Base-by-base conservation (phyloP, 345 rosid genomes). In the Eucalyptus sp. region DNA sequence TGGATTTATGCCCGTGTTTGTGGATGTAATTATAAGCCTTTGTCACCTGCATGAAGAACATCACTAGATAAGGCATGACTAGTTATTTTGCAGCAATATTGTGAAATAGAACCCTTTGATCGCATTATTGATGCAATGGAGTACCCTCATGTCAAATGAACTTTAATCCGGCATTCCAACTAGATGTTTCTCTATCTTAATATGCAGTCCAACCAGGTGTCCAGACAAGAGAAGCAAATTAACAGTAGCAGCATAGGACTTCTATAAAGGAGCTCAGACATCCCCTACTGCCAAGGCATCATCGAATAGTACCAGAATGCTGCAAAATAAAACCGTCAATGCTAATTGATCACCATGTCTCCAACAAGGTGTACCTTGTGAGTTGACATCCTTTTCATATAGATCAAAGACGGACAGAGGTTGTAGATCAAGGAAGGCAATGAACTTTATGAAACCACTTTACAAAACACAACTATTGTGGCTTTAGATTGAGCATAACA, bases 11-110 rank as follows among this genome's bases (percentile, higher is more conserved):
- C 84, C 99, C 98, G 86, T 96, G 94, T 91, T 96, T 98, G 93
- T 98, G 99, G 87, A 98, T 96, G 91, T 96, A 98, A 90, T 96
- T 98, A 89, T 96, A 96, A 68, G 96, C 93, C 91, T 95, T 96
- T 88, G 93, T 91, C 52, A 92, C 95, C 97, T 96, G 92, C 85
- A 91, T 87, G 52, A 37, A 66, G 56, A 64, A 51, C 87, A 54
- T 51, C 24, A 76, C 84, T 41, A 20, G 84, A 41, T 76, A 44
- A 76, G 27, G 84, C 48, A 41, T 76, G 84, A 76, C 15, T 25
- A 76, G 48, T 20, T 76, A 76, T 20, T 37, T 44, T 43, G 29
- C 29, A 76, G 48, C 84, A 76, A 76, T 37, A 41, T 41, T 37
- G 83, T 76, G 83, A 76, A 76, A 76, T 20, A 76, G 83, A 76